These are phyloP conservation scores for Candida sojae DNA, from an alignment of 1,139 yeast genomes.

Conservation along the genomic window DNA sequence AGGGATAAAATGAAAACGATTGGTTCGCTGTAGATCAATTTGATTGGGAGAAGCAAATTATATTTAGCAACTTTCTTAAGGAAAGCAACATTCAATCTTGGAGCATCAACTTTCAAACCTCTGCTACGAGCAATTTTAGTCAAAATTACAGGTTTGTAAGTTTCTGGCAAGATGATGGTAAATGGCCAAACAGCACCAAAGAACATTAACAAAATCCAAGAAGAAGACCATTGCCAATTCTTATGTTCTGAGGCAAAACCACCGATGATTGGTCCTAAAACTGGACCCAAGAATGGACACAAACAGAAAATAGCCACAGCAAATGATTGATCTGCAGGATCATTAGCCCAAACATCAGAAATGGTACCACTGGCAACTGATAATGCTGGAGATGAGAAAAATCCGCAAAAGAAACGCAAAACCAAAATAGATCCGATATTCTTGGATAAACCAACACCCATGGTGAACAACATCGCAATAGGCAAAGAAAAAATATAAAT, in stretches of 20 bases:
- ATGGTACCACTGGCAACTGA: slow-evolving; percentile 88
- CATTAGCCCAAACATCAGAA: slow-evolving; percentile 63
- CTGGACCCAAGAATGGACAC: slow-evolving; percentile 80
- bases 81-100: slow-evolving; percentile 20
- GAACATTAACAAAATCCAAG: slow-evolving; percentile 76
- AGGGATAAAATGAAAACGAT: slow-evolving; percentile 66
- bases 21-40: slow-evolving; percentile 69
- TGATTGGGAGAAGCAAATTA: slow-evolving; percentile 61
- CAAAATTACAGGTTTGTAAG: slow-evolving; percentile 65
- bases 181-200: slow-evolving; percentile 67
- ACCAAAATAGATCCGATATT: slow-evolving; percentile 63
- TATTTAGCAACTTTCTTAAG: slow-evolving; percentile 33
- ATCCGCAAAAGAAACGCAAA: slow-evolving; percentile 77
- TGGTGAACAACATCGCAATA: slow-evolving; percentile 66
- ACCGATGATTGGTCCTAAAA: slow-evolving; percentile 80
- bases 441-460: slow-evolving; percentile 71
- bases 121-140: slow-evolving; percentile 58
- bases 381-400: slow-evolving; percentile 80
- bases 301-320: slow-evolving; percentile 73
- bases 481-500: slow-evolving; percentile 65
- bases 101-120: slow-evolving; percentile 48
- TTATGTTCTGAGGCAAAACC: slow-evolving; percentile 70
- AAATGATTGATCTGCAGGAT: slow-evolving; percentile 59
- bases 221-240: slow-evolving; percentile 73
- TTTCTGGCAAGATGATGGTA: slow-evolving; percentile 62